A percentile compares a stretch with the other conserved stretches of the same genome.
Evolutionary conservation across 176 grass and related monocot species (phyloP).

Genomic region (Oryza coarctata): DNA sequence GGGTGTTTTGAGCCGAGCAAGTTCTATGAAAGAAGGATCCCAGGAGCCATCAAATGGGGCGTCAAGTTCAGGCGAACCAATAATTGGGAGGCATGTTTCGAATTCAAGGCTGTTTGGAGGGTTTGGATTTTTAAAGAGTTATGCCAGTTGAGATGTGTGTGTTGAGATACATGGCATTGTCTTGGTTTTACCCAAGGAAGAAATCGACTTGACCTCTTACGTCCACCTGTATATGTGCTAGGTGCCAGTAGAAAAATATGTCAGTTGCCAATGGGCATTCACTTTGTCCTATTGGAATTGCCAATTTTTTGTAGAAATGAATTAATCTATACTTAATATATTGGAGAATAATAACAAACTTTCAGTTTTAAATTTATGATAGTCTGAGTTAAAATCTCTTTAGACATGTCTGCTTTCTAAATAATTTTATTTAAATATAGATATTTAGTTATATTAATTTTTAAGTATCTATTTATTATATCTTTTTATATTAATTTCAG

Average conservation of each 20-base stretch:
- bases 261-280: background rate
- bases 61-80: constrained; percentile 19
- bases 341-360: background rate
- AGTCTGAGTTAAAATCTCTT: no score
- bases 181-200: constrained; percentile 26
- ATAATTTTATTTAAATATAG: no score
- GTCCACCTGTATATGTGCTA: background rate
- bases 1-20: constrained; percentile 29
- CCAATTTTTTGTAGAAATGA: constrained; percentile 29
- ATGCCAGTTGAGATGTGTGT: constrained; percentile 26
- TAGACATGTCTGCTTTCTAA: no score
- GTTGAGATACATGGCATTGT: constrained; percentile 22
- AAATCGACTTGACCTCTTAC: constrained; percentile 11
- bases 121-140: constrained; percentile 42
- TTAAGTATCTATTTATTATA: no score
- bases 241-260: constrained; percentile 9
- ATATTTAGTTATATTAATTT: no score
- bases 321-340: background rate
- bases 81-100: constrained; percentile 10
- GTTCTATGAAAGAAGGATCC: constrained; percentile 44
- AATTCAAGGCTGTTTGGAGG: constrained; percentile 38
- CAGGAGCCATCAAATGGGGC: background rate
- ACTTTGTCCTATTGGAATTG: background rate
- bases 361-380: no score
- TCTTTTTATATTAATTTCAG: no score